These are phyloP conservation scores for Aspergillus avenaceus DNA, from an alignment of 495 filamentous ascomycete genomes.

Conservation along the genomic window DNA sequence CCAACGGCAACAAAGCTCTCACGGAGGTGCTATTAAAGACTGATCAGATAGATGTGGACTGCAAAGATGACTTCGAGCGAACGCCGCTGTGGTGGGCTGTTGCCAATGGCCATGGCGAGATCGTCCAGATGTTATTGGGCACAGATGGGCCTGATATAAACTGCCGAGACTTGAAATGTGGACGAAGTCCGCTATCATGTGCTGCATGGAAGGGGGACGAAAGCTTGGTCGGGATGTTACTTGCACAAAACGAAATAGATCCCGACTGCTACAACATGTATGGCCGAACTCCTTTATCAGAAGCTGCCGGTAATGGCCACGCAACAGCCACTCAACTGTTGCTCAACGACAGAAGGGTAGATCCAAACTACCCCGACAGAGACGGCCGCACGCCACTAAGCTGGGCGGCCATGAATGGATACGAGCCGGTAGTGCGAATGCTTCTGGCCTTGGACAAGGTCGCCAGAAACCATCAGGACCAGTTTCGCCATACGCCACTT, in stretches of 20 bases:
- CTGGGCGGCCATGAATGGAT: neutral
- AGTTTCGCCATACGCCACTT: neutral
- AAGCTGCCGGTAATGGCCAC: neutral
- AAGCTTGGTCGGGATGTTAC: no score
- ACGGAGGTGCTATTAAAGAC: neutral
- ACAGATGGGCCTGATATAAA: no score
- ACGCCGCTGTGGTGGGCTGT: neutral
- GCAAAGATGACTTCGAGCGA: neutral
- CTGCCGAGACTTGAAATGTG: no score
- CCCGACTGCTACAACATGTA: no score
- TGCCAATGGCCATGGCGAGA: neutral
- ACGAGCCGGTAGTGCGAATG: neutral
- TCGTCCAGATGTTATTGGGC: no score
- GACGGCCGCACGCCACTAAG: conserved; percentile 2
- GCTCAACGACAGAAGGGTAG: neutral
- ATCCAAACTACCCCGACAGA: conserved; percentile 1
- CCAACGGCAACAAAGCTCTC: neutral
- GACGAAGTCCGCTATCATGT: no score
- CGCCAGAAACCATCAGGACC: neutral
- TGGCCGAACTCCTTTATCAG: neutral
- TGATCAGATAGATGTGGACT: neutral
- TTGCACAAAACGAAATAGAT: no score
- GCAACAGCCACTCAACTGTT: neutral
- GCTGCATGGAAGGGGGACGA: no score
- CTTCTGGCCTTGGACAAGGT: neutral